Base-by-base conservation (phyloP, 139 green algal genomes). In the Asterochloris sp. region DNA sequence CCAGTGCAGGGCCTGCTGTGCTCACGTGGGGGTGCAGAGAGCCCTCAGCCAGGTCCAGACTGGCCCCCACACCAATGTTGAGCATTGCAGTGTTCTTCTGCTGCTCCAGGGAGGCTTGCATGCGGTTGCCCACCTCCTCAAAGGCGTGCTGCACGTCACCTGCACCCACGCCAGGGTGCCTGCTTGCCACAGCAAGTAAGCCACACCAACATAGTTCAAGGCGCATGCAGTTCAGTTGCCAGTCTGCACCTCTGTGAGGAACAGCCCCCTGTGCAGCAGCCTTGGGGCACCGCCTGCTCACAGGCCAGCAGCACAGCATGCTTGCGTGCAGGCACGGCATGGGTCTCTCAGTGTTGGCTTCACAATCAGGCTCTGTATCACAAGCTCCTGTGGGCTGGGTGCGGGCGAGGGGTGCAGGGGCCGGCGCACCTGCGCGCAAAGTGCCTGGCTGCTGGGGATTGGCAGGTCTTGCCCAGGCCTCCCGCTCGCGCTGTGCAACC, bases 61-160 rank as follows among this genome's bases (percentile, higher is more conserved):
- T 77, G 17, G 87, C 71, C 0, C 88, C 88, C 69, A 91, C 38
- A 0, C 86, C 88, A 21, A 90, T 73, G 80, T 90, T 87, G 62
- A 91, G 78, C 75, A 89, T 76, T 21, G 88, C 76, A 21, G 68
- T 23, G 38, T 78, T 74, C n/a, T 47, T 47, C 21, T 61, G 38
- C 11, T 64, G 62, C 10, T 28, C 60, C 12, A 75, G 38, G 23
- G 68, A 83, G 47, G 79, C 73, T 15, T 60, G 61, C 76, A 80
- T n/a, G 12, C 76, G 76, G 60, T 80, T 21, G 23, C 76, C 76
- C 10, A 80, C 76, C 67, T 80, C 24, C 24, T 69, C 24, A 60
- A 78, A 66, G 47, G 79, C 79, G 24, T 67, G 28, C 60, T 83
- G 79, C 47, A 76, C 26, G 64, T 78, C 38, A 78, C 71, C 60